Evolutionary conservation across 176 grass and related monocot species (phyloP).

Genomic region (Musa beccarii): DNA sequence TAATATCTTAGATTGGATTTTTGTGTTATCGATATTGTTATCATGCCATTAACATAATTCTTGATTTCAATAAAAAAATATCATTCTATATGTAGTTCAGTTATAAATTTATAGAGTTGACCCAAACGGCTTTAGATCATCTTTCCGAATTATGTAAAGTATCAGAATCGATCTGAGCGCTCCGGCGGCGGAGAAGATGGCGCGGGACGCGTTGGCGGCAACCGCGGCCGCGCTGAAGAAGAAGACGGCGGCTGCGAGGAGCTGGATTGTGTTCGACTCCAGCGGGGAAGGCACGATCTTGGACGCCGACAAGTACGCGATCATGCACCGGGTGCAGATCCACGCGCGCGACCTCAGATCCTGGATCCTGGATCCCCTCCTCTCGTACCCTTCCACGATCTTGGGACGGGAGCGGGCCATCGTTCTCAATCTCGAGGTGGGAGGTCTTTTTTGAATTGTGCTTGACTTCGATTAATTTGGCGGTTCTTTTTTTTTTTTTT

Average conservation of each 20-base stretch:
- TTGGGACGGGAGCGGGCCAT: conserved; percentile 88
- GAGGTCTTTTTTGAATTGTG: neutral
- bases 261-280: conserved; percentile 84
- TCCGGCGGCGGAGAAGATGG: neutral
- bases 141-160: too few relatives aligned
- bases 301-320: conserved; percentile 92
- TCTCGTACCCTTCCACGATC: conserved; percentile 95
- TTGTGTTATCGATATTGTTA: too few relatives aligned
- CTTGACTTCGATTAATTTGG: neutral
- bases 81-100: too few relatives aligned
- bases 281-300: conserved; percentile 62
- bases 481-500: neutral
- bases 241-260: conserved; percentile 58
- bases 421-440: conserved; percentile 95
- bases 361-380: conserved; percentile 89
- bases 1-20: too few relatives aligned
- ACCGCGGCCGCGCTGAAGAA: conserved; percentile 17
- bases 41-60: too few relatives aligned
- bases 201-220: neutral
- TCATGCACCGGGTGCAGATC: conserved; percentile 96
- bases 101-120: too few relatives aligned
- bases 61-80: too few relatives aligned
- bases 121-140: too few relatives aligned
- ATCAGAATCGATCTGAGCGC: neutral
- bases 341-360: conserved; percentile 90